Evolutionary conservation across 202 grass and related monocot species (phyloP).

Genomic region (Alloteropsis angusta): DNA sequence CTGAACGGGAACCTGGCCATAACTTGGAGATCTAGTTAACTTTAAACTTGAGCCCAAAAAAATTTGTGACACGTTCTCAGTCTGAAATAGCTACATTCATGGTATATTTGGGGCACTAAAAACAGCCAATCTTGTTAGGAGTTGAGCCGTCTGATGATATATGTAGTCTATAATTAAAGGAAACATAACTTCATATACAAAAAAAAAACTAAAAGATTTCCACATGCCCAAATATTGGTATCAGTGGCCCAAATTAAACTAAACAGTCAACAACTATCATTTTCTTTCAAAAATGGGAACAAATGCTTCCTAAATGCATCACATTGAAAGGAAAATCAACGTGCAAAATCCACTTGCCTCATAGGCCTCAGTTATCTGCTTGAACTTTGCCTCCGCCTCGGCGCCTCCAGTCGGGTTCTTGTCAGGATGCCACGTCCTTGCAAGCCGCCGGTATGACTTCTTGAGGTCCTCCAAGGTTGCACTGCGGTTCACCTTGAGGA

Average conservation of each 20-base stretch:
- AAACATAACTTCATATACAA: neutral
- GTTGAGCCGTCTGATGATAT: neutral
- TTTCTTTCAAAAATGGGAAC: neutral
- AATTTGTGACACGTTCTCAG: neutral
- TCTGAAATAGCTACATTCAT: neutral
- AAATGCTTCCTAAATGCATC: neutral
- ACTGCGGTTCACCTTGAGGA: constrained; percentile 53
- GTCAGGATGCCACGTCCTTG: constrained; percentile 47
- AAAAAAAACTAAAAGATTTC: neutral
- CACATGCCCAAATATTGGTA: neutral
- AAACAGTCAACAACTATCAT: neutral
- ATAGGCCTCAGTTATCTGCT: constrained; percentile 51
- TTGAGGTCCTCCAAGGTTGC: constrained; percentile 43
- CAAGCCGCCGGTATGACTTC: constrained; percentile 46
- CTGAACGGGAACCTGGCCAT: neutral
- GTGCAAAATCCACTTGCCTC: constrained; percentile 31
- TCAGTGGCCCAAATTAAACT: neutral
- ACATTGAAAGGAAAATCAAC: neutral
- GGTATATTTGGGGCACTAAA: neutral
- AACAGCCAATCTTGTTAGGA: neutral
- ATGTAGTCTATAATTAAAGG: neutral
- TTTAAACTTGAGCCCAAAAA: neutral
- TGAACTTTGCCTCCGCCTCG: constrained; percentile 44
- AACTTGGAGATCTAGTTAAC: neutral
- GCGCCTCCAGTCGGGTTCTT: constrained; percentile 37